Conservation (phyloP, 2,329 filamentous ascomycete genomes). For the Trichophaea hybrida region DNA sequence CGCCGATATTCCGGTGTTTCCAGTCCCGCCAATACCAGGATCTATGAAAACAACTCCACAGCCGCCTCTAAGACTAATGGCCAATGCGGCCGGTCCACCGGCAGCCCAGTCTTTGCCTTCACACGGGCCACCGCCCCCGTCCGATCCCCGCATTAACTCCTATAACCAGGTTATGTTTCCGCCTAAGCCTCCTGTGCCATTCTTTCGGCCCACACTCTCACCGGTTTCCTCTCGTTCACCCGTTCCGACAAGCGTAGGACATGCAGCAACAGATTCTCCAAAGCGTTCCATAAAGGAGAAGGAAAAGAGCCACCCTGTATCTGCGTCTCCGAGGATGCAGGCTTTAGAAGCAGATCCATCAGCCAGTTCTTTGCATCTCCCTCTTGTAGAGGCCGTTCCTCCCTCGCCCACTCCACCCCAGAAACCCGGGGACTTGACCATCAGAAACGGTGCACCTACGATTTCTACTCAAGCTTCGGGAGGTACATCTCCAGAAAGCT, state of each 20-base stretch:
- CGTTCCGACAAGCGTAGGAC: conserved; percentile 10
- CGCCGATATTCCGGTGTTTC: not conserved
- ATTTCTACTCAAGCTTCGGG: not conserved
- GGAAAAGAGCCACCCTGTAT: not conserved
- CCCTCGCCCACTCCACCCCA: not conserved
- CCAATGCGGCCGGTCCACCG: not conserved
- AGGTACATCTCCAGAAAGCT: not conserved
- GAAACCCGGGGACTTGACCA: not conserved
- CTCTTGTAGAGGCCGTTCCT: not conserved
- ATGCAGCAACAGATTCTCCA: conserved; percentile 2
- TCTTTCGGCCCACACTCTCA: conserved; percentile 15
- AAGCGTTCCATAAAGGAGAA: not conserved
- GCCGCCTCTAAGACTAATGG: not conserved
- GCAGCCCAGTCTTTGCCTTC: too few species aligned
- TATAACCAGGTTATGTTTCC: conserved; percentile 3
- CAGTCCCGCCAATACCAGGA: not conserved
- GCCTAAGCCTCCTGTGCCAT: conserved; percentile 5
- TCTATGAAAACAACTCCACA: not conserved
- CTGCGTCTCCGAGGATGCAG: not conserved
- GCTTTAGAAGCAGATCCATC: not conserved
- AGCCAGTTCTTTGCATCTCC: not conserved
- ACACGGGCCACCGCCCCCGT: too few species aligned
- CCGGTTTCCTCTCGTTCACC: conserved; percentile 16
- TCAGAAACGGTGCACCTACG: not conserved
- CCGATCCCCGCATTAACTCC: too few species aligned